Evolutionary conservation across 768 basidiomycete species (phyloP).

Genomic region (Chalciporus pseudorubinellus): DNA sequence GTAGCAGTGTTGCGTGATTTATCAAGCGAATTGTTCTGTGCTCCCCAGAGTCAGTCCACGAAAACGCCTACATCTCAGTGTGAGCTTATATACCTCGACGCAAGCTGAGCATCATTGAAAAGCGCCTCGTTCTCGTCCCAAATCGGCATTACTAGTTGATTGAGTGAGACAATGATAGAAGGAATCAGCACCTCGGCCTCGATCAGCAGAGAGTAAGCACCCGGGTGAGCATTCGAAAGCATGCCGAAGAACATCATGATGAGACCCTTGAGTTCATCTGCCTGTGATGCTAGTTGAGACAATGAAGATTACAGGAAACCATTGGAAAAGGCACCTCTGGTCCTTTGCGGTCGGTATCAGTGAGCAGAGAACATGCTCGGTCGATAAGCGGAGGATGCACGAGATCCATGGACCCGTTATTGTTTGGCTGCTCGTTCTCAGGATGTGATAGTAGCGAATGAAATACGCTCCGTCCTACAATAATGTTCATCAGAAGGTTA

Average conservation of each 20-base stretch:
- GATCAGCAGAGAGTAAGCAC: constrained; percentile 37
- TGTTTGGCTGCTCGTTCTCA: constrained; percentile 20
- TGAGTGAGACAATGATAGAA: constrained; percentile 57
- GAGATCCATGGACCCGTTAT: constrained; percentile 22
- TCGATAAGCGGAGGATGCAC: constrained; percentile 45
- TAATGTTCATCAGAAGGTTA: constrained; percentile 6
- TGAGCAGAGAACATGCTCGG: constrained; percentile 46
- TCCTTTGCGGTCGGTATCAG: constrained; percentile 40
- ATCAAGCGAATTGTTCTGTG: constrained; percentile 50
- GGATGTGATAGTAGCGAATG: constrained; percentile 42
- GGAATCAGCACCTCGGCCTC: constrained; percentile 60
- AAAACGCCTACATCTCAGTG: background rate
- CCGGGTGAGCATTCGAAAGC: constrained; percentile 38
- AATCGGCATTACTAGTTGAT: constrained; percentile 49
- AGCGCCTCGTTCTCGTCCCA: constrained; percentile 64
- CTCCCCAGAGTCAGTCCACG: background rate
- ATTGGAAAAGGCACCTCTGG: constrained; percentile 36
- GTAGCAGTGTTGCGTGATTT: constrained; percentile 53
- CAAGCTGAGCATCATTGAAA: constrained; percentile 33
- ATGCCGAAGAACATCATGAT: constrained; percentile 42
- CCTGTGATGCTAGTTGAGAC: constrained; percentile 25
- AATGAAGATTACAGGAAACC: background rate
- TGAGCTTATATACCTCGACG: constrained; percentile 21
- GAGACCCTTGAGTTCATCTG: constrained; percentile 33
- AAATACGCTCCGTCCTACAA: constrained; percentile 43